Percentiles rank a stretch among this genome's conserved stretches.
phyloP scores from a whole-genome alignment of 352 stramenopile species.

The Pythium angustatum region DNA sequence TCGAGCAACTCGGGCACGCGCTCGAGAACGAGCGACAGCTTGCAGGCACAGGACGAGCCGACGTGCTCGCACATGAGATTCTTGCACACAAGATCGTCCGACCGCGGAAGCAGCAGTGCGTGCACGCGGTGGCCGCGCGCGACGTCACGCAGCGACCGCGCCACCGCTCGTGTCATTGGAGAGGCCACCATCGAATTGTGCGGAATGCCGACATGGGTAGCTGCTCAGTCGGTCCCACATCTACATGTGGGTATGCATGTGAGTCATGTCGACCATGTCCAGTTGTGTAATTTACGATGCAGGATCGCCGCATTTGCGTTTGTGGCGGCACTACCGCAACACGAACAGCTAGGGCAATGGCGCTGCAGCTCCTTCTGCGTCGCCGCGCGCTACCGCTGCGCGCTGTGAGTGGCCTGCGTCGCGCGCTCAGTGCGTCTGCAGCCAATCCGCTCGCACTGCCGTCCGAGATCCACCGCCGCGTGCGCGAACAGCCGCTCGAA shows the following conservation, averaged over 20 bases:
- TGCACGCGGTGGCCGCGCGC: slow-evolving; percentile 54
- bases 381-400: slow-evolving; percentile 8
- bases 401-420: slow-evolving; percentile 16
- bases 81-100: slow-evolving; percentile 86
- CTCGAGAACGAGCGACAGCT: slow-evolving; percentile 77
- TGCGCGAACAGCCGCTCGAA: slow-evolving; percentile 53
- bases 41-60: slow-evolving; percentile 82
- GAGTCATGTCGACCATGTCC: neutral
- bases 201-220: too few relatives aligned
- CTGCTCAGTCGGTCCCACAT: too few relatives aligned
- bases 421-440: neutral
- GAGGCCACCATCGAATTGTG: too few relatives aligned
- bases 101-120: slow-evolving; percentile 70
- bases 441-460: slow-evolving; percentile 33
- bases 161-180: slow-evolving; percentile 21
- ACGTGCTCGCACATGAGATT: slow-evolving; percentile 93
- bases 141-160: slow-evolving; percentile 64
- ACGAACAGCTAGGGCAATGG: neutral
- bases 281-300: neutral
- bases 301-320: neutral
- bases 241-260: neutral
- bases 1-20: slow-evolving; percentile 59
- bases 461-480: slow-evolving; percentile 47
- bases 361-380: slow-evolving; percentile 15
- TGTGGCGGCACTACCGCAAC: neutral